Base-by-base conservation (phyloP, 768 basidiomycete genomes). In the Candolleomyces aberdarensis region DNA sequence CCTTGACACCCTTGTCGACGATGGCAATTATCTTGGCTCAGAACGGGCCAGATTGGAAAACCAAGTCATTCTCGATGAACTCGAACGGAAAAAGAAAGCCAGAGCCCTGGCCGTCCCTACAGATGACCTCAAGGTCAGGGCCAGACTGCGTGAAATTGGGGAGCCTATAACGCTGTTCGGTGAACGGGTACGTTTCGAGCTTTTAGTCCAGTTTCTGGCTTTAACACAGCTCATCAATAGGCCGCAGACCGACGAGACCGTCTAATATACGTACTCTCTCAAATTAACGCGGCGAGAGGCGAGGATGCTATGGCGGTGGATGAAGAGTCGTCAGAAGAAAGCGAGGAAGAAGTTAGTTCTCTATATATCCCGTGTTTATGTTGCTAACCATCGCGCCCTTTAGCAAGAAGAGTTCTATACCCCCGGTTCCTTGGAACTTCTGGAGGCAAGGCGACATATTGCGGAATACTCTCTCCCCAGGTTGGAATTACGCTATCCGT, bases 141-240 rank as follows among this genome's bases (percentile, higher is more conserved):
- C 89, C 43, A 82, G 92, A 60, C 80, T 99, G 61, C 82, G 97
- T 59, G 94, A 96, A 76, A 88, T 97, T 66, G 96, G 94, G 43
- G 94, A 99, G 72, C 97, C 97, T 43, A 96, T 98, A 69, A 98
- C 96, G 5, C 82, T 98, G 29, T 99, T 98, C 67, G 97, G 96
- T 64, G 97, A 98, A 84, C 88, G 94, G 61, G 95, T 97, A 70
- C 73, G 93, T 85, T n/a, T 2, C 47, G 49, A 46, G 32, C 56
- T 53, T 61, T n/a, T 3, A 51, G 46, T 17, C 40, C 17, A 43
- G 36, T 5, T 36, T 11, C 6, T 52, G 47, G 63, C n/a, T 56
- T 63, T 57, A 66, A 62, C 60, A 52, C 46, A 58, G 19, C 17
- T 1, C 53, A 60, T 62, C 64, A 49, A 53, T 72, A 98, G 95